Evolutionary conservation across 2,329 filamentous ascomycete genomes (phyloP).

Genomic region (Sporothrix phasma): DNA sequence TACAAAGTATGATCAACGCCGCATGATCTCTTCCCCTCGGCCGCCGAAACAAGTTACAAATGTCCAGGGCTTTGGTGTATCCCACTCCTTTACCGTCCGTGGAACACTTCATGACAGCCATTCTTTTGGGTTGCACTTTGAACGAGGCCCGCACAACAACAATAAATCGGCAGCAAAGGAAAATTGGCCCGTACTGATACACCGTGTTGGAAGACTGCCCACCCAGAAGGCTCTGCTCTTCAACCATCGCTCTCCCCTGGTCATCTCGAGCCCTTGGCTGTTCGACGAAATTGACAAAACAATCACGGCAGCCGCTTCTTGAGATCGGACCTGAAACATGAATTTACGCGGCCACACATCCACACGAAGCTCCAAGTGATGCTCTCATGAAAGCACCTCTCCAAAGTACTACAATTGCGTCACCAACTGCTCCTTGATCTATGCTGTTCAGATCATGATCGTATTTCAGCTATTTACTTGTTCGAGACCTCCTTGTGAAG

Average conservation of each 20-base stretch:
- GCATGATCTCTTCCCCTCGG: background rate
- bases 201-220: background rate
- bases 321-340: background rate
- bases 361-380: background rate
- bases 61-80: background rate
- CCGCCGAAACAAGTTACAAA: slow-evolving; percentile 6
- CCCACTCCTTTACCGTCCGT: background rate
- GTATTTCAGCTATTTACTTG: background rate
- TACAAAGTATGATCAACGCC: background rate
- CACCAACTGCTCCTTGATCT: too few species aligned
- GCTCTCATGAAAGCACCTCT: too few species aligned
- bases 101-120: background rate
- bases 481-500: too few species aligned
- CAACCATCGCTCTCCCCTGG: background rate
- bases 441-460: background rate
- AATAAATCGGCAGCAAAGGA: background rate
- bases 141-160: background rate
- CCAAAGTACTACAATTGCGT: background rate
- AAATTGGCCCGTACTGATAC: background rate
- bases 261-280: background rate
- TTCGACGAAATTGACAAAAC: background rate
- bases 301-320: background rate
- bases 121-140: background rate
- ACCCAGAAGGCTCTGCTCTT: background rate
- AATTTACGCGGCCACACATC: background rate